Evolutionary conservation across 192 early-diverging fungal species (phyloP).

Genomic region (Phlyctochytrium bullatum): DNA sequence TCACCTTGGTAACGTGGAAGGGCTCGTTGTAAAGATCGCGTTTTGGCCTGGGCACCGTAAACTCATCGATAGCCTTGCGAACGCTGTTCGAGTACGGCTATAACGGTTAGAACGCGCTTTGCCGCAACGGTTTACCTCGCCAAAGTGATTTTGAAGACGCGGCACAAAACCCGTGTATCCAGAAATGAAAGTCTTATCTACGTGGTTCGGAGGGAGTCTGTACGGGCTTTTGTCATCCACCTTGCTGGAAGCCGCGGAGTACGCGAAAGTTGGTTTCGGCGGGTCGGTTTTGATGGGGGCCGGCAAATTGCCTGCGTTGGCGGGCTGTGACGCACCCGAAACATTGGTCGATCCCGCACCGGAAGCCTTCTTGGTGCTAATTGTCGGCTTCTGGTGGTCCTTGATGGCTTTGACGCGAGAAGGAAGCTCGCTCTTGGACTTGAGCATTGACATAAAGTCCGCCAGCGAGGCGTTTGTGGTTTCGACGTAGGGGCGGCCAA

Average conservation of each 20-base stretch:
- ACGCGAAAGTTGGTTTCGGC: conserved; percentile 36
- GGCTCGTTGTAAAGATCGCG: conserved; percentile 33
- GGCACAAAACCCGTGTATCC: conserved; percentile 63
- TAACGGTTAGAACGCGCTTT: background rate
- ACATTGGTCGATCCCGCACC: conserved; percentile 22
- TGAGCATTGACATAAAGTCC: conserved; percentile 49
- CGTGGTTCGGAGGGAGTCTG: conserved; percentile 44
- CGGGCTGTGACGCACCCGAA: conserved; percentile 16
- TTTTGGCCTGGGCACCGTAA: conserved; percentile 29
- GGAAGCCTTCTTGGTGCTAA: conserved; percentile 9
- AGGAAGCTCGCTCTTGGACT: conserved; percentile 45
- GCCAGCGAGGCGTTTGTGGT: conserved; percentile 47
- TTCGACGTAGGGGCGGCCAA: conserved; percentile 56
- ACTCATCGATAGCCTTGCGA: conserved; percentile 53
- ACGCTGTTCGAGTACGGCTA: conserved; percentile 54
- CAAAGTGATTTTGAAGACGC: conserved; percentile 58
- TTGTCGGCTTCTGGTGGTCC: conserved; percentile 23
- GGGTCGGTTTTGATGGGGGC: too few species aligned
- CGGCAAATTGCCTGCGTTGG: conserved; percentile 6
- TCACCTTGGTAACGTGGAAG: conserved; percentile 14
- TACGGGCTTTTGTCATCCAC: conserved; percentile 54
- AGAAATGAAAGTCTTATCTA: conserved; percentile 54
- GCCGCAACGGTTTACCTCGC: conserved; percentile 38
- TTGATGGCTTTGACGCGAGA: conserved; percentile 42
- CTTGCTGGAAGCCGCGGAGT: conserved; percentile 27